Evolutionary conservation across 2,329 filamentous ascomycete species (phyloP), one percentile per base, ranked within the genome.

Genomic region (Ilyonectria sp.): DNA sequence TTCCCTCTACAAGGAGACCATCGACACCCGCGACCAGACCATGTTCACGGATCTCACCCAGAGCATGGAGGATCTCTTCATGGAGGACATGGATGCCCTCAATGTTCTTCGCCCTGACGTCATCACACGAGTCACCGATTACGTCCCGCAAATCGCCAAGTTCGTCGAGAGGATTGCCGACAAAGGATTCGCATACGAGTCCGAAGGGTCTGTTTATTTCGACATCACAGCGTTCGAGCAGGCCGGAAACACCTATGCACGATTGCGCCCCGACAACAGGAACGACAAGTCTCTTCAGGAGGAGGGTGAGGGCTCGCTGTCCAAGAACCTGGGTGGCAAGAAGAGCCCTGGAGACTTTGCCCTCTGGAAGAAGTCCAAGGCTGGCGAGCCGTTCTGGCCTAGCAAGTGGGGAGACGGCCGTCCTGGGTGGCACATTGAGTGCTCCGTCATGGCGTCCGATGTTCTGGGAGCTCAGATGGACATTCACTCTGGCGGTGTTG

Each of bases 381-480:
- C 93, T 15, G 95, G 95, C 49, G 95, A 98, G 85, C 95, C 95
- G 0, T 93, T 90, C 71, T 98, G 95, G 95, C 86, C 90, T 6
- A 96, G 93, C 74, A 90, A 91, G 4, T 98, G 95, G 95, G 94
- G 95, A 5, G 86, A 91, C 63, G 95, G 95, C 5, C 87, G 95
- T 50, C 95, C 95, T 1, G 95, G 95, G 19, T 98, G 95, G 95
- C 95, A 98, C 78, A 98, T 98, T 76, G 95, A 98, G 83, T 98
- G 95, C 89, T 95, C 92, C 1, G 94, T 94, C 17, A 98, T 98
- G 95, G 94, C 95, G 0, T 95, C 93, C 2, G 93, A 95, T 70
- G 88, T 94, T n/a, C 84, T 98, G 1, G 95, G 95, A 6, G 86
- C 90, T 31, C 88, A 91, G 68, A 94, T 98, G 85, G 95, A 98